Evolutionary conservation across 345 rosid species (phyloP).

Genomic region (Eucalyptus cladocalyx): DNA sequence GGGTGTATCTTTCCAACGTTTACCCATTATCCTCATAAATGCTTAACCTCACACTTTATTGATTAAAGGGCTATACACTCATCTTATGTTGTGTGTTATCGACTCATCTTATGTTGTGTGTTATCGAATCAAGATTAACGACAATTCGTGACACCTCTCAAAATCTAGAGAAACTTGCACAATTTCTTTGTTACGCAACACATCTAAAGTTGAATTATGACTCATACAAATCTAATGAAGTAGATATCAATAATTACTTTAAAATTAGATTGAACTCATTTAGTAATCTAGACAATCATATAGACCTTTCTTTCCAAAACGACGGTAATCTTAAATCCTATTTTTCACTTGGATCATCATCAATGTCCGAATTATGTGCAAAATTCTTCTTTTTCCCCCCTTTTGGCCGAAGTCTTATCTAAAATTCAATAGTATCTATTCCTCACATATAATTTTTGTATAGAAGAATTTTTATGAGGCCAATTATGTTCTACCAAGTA

Average conservation of each 20-base stretch:
- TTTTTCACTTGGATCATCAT: not conserved
- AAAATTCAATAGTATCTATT: not conserved
- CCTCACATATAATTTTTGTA: not conserved
- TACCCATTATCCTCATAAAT: not conserved
- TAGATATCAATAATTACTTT: not conserved
- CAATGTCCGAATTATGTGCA: not conserved
- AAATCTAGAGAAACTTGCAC: not conserved
- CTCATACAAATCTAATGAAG: not conserved
- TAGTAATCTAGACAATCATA: not conserved
- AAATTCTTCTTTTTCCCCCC: not conserved
- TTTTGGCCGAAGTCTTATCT: not conserved
- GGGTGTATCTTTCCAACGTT: not conserved
- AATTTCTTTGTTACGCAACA: accelerated
- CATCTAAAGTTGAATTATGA: not conserved
- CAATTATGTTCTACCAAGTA: not conserved
- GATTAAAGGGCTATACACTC: not conserved
- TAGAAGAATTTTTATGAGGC: not conserved
- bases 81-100: too few species aligned
- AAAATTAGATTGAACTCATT: not conserved
- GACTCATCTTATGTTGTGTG: too few species aligned
- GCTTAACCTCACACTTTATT: not conserved
- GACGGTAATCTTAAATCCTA: not conserved
- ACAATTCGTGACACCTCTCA: not conserved
- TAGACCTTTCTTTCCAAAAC: not conserved
- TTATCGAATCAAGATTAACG: not conserved